These are phyloP conservation scores for Colletotrichum tamarilloi DNA, from an alignment of 2,329 filamentous ascomycete genomes.

Conservation along the genomic window DNA sequence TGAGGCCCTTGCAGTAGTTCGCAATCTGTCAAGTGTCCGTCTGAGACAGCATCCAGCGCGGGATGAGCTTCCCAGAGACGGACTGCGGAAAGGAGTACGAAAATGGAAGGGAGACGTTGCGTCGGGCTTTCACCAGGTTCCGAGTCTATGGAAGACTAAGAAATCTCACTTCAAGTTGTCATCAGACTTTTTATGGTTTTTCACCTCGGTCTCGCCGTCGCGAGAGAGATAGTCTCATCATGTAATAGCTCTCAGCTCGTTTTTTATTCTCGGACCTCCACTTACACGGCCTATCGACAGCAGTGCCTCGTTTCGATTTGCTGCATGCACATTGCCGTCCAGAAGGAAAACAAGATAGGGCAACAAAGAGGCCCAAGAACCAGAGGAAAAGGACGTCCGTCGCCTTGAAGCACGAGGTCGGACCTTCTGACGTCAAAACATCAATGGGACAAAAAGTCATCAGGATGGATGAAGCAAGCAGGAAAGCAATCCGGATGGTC, in stretches of 20 bases:
- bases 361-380: constrained; percentile 1
- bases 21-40: neutral
- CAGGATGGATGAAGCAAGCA: neutral
- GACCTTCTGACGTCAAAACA: constrained; percentile 23
- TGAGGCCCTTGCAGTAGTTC: neutral
- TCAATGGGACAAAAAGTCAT: neutral
- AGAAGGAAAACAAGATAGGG: neutral
- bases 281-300: constrained; percentile 6
- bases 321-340: constrained; percentile 8
- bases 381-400: neutral
- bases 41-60: neutral
- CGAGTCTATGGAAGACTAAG: neutral
- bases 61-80: neutral
- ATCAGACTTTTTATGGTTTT: neutral
- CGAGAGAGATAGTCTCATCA: neutral
- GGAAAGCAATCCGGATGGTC: neutral
- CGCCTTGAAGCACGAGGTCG: constrained; percentile 16
- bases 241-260: neutral
- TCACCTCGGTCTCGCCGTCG: neutral
- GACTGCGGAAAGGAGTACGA: neutral
- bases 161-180: neutral
- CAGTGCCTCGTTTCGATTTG: constrained; percentile 15
- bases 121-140: neutral
- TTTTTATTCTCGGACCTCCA: constrained; percentile 3
- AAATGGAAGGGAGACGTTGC: neutral